phyloP scores from a whole-genome alignment of 1,284 basidiomycete species.

The Melampsora larici-populina region DNA sequence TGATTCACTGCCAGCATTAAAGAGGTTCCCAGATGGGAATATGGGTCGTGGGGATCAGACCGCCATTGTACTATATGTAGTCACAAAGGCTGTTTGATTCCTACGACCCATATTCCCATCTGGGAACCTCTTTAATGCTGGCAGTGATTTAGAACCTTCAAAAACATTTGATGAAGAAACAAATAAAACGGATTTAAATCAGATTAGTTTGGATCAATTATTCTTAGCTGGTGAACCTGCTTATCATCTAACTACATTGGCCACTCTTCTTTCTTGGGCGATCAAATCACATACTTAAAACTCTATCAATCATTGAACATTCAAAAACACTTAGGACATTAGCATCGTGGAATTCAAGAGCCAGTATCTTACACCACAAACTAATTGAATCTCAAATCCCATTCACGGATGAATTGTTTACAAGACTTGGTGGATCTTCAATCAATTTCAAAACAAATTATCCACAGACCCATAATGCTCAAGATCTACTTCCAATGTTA shows the following conservation, averaged over 20 bases:
- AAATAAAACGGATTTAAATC: constrained; percentile 63
- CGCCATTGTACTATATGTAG: too few species aligned
- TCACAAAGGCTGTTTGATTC: too few species aligned
- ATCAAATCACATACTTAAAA: constrained; percentile 61
- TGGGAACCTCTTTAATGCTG: too few species aligned
- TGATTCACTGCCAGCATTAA: too few species aligned
- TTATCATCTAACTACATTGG: constrained; percentile 75
- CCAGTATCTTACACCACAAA: constrained; percentile 71
- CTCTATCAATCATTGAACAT: constrained; percentile 57
- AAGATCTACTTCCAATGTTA: constrained; percentile 18
- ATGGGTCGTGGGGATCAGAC: too few species aligned
- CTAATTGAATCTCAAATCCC: constrained; percentile 77
- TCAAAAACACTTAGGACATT: background rate
- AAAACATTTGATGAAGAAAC: constrained; percentile 50
- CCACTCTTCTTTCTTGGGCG: constrained; percentile 73
- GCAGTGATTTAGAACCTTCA: constrained; percentile 49
- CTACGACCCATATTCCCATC: too few species aligned
- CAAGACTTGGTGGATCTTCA: constrained; percentile 56
- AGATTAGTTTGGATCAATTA: constrained; percentile 68
- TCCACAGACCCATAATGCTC: too few species aligned
- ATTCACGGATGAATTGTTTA: background rate
- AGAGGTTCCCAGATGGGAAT: too few species aligned
- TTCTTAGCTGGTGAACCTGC: constrained; percentile 87
- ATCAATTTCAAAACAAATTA: constrained; percentile 58
- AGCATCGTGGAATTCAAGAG: constrained; percentile 70